These are phyloP conservation scores for Schwanniomyces pseudopolymorphus DNA, from an alignment of 805 yeast genomes.

Conservation along the genomic window DNA sequence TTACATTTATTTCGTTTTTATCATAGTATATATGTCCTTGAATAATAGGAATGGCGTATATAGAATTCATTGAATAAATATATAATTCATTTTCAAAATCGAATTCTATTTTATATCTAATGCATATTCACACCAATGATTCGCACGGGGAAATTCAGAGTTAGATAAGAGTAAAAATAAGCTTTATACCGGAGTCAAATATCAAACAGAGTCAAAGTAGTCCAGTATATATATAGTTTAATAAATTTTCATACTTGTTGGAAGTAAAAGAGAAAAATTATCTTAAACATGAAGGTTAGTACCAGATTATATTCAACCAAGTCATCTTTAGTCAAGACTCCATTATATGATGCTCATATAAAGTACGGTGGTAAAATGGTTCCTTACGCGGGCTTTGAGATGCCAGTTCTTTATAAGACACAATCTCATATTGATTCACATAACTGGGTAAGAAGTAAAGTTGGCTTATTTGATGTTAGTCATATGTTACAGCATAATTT, in stretches of 20 bases:
- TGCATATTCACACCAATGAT: not conserved
- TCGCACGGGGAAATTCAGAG: not conserved
- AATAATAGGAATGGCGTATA: not conserved
- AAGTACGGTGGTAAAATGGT: constrained; percentile 86
- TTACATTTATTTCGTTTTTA: constrained; percentile 5
- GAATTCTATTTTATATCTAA: no score
- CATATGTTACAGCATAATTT: constrained; percentile 94
- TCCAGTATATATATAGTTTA: not conserved
- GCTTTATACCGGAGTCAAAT: not conserved
- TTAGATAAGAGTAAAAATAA: not conserved
- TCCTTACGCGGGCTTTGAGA: constrained; percentile 92
- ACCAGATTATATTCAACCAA: constrained; percentile 25
- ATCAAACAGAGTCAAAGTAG: constrained; percentile 1
- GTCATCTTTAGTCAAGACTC: constrained; percentile 56
- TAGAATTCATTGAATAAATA: not conserved
- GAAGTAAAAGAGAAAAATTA: not conserved
- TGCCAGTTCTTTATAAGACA: constrained; percentile 89
- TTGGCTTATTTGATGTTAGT: constrained; percentile 93
- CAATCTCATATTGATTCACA: constrained; percentile 92
- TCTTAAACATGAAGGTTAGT: not conserved
- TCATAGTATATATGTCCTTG: not conserved
- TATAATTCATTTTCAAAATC: no score
- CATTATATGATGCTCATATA: constrained; percentile 78
- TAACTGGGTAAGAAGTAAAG: constrained; percentile 84
- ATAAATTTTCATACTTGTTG: not conserved